Evolutionary conservation across 495 filamentous ascomycete genomes (phyloP), one percentile per base, ranked within the genome.

Genomic region (Zalerion maritima): DNA sequence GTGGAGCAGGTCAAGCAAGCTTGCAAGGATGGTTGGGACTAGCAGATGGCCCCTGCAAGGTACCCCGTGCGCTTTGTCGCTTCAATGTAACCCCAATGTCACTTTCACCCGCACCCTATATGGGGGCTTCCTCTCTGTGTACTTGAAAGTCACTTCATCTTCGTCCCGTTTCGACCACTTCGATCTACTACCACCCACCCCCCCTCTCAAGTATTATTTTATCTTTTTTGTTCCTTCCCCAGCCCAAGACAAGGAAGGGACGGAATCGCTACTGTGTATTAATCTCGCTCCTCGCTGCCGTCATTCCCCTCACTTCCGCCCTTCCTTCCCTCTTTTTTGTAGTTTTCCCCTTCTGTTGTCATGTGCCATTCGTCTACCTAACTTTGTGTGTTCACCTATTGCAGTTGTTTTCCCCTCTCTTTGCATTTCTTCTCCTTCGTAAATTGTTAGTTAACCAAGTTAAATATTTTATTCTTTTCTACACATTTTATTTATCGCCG

Each of bases 241-340:
- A 14, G 18, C 13, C 37, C 14, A 18, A 14, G n/a, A 26, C 24
- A 11, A 11, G 11, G 24, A n/a, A 14, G 24, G 11, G 5, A 5
- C 5, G 20, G 8, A 18, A 28, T 16, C 13, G 13, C 7, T 16
- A 28, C 26, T 11, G 26, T 46, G 34, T 31, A 47, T 39, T 50
- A 47, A 50, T 47, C 44, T 47, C 44, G 36, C 43, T 41, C 44
- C n/a, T n/a, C n/a, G n/a, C n/a, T n/a, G n/a, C n/a, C n/a, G n/a
- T n/a, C 35, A 29, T 24, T 31, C 23, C 27, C 37, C 26, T 38
- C 43, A 24, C 31, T 21, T 31, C 36, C 11, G 21, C 36, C 30
- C 17, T 21, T 10, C 35, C n/a, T 14, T 20, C 14, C 19, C 22
- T 26, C 23, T 37, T 42, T 29, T 38, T n/a, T n/a, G n/a, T n/a